Evolutionary conservation across 257 asterid genomes (phyloP).

Genomic region (Solanum tarapatanum): DNA sequence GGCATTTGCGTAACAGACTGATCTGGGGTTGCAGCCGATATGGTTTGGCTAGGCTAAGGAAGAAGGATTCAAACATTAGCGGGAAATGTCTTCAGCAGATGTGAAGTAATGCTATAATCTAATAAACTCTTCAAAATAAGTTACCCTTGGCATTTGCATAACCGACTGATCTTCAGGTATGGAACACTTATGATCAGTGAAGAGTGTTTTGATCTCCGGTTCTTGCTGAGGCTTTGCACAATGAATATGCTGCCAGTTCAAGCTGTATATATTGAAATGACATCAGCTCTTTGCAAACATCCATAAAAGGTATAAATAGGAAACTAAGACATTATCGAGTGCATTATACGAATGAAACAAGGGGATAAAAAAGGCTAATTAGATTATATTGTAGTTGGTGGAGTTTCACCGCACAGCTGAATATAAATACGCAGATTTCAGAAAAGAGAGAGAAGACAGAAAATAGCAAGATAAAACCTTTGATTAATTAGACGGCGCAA

Average conservation of each 20-base stretch:
- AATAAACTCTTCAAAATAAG: background rate
- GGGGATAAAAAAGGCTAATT: background rate
- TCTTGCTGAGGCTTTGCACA: constrained; percentile 52
- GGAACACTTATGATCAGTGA: constrained; percentile 59
- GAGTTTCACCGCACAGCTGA: background rate
- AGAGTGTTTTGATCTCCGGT: constrained; percentile 49
- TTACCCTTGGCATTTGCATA: constrained; percentile 27
- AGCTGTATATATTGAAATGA: constrained; percentile 30
- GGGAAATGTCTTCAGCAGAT: background rate
- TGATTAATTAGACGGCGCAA: constrained; percentile 68
- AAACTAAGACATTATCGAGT: background rate
- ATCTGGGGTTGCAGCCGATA: constrained; percentile 3
- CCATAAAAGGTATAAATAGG: background rate
- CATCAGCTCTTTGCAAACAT: constrained; percentile 1
- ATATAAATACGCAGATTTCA: background rate
- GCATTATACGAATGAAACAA: background rate
- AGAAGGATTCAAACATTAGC: background rate
- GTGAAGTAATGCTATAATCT: background rate
- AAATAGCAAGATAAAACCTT: constrained; percentile 27
- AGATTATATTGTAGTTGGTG: background rate
- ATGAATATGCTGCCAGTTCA: constrained; percentile 81
- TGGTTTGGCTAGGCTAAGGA: constrained; percentile 18
- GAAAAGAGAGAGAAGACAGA: background rate
- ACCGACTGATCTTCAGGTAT: constrained; percentile 26
- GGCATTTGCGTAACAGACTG: constrained; percentile 14